Evolutionary conservation across 163 green algal genomes (phyloP).

Genomic region (Trebouxiophyceae sp.): DNA sequence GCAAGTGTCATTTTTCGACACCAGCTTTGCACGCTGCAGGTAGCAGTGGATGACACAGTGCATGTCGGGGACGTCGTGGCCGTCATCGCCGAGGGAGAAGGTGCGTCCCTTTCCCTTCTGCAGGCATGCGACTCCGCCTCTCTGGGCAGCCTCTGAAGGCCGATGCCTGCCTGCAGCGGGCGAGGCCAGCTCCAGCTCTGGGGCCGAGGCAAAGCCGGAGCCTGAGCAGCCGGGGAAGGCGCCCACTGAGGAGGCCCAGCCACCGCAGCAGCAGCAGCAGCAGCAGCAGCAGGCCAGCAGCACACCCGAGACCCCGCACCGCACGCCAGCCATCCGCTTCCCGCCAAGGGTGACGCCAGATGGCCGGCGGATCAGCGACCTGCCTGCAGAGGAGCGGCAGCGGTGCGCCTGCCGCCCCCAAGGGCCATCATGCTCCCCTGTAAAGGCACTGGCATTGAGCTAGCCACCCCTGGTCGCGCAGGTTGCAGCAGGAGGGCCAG

Average conservation of each 20-base stretch:
- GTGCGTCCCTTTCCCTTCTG: too few relatives aligned
- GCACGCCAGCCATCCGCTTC: constrained; percentile 37
- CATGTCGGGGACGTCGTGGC: constrained; percentile 66
- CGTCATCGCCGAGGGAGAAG: constrained; percentile 30
- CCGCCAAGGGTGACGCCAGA: constrained; percentile 25
- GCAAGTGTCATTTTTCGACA: not conserved
- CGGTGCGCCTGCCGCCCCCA: too few relatives aligned
- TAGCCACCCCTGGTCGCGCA: too few relatives aligned
- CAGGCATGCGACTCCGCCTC: too few relatives aligned
- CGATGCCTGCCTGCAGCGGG: not conserved
- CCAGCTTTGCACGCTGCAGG: constrained; percentile 12
- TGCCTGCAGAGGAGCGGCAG: constrained; percentile 21
- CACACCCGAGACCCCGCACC: too few relatives aligned
- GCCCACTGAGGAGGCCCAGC: not conserved
- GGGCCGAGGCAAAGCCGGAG: not conserved
- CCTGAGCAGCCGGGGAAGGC: not conserved
- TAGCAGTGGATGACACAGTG: constrained; percentile 77
- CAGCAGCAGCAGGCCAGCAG: too few relatives aligned
- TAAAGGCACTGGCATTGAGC: too few relatives aligned
- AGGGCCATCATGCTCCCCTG: too few relatives aligned
- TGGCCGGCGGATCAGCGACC: constrained; percentile 30
- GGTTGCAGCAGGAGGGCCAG: too few relatives aligned
- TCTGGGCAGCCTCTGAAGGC: not conserved
- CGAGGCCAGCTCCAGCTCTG: not conserved
- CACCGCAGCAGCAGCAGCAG: constrained; percentile 18